These are phyloP conservation scores for Passalora sequoiae DNA, from an alignment of 2,329 filamentous ascomycete genomes.

Conservation along the genomic window DNA sequence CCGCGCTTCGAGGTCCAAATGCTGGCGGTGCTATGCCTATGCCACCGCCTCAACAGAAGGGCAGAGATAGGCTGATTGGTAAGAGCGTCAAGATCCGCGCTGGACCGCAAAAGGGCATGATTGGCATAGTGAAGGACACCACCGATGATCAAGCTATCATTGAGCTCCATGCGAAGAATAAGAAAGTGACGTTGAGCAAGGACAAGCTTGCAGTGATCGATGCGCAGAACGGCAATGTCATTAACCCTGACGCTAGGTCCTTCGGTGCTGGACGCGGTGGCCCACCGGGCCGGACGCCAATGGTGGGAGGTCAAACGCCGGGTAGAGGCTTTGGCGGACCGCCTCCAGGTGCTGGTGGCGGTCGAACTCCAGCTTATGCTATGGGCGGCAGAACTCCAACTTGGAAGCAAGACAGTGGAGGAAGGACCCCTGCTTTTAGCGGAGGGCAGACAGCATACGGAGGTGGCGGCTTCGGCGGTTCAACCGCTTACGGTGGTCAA, in stretches of 20 bases:
- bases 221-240: constrained; percentile 66
- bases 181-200: constrained; percentile 79
- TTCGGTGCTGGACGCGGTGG: constrained; percentile 19
- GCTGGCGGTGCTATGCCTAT: constrained; percentile 50
- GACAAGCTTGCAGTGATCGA: constrained; percentile 81
- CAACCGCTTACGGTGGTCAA: constrained; percentile 43
- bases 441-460: constrained; percentile 42
- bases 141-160: constrained; percentile 81
- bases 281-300: constrained; percentile 16
- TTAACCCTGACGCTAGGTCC: constrained; percentile 55
- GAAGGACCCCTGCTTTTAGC: constrained; percentile 43
- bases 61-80: constrained; percentile 78
- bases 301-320: constrained; percentile 57
- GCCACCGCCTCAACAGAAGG: constrained; percentile 67
- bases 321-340: constrained; percentile 53
- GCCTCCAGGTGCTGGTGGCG: constrained; percentile 54
- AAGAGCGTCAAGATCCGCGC: constrained; percentile 86
- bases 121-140: constrained; percentile 93
- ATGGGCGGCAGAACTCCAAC: constrained; percentile 54
- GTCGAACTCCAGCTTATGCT: constrained; percentile 61
- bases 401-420: constrained; percentile 49
- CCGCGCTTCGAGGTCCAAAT: constrained; percentile 63
- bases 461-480: constrained; percentile 41
- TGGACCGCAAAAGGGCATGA: constrained; percentile 83
- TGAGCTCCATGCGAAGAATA: constrained; percentile 90